Evolutionary conservation across 2,329 filamentous ascomycete species (phyloP), one percentile per base, ranked within the genome.

Genomic region (Cladophialophora exuberans): DNA sequence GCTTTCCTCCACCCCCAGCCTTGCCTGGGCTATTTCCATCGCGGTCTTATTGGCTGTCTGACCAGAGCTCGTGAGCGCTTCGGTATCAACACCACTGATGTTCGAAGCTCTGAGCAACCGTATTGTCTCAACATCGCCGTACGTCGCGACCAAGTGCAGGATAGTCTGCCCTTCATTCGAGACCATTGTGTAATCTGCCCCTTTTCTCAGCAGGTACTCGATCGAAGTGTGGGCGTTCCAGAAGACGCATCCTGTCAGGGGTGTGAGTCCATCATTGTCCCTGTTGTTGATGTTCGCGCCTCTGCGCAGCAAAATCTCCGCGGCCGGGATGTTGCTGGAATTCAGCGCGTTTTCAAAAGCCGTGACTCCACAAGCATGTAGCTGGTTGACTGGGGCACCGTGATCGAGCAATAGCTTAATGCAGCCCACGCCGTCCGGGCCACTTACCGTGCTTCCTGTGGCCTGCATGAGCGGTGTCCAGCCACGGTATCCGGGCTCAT

Each of bases 221-320:
- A 53, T 25, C 18, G 48, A 53, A 2, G 23, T 18, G 35, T 53
- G 50, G 15, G 17, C 48, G 26, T 53, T 46, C 42, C 48, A 42
- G 43, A 43, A 53, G 42, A 53, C 38, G 10, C 42, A 35, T 28
- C 48, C 43, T 15, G 48, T 48, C 4, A 53, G 20, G 5, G 50
- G 50, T 18, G 50, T 53, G 41, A 48, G 42, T 22, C 50, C 50
- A 23, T 48, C 30, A 17, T 31, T 17, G 23, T 42, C 33, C 18
- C 39, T 22, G 13, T 5, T 4, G 6, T 53, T 5, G n/a, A 48
- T 53, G 41, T 53, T 30, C 4, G 42, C 50, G 41, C 50, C 50
- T 15, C 18, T 15, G 23, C 35, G 42, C 17, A 53, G 47, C 4
- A 51, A 35, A 25, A 41, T 25, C 18, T 4, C 31, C 15, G 33